phyloP scores from a whole-genome alignment of 352 stramenopile species.

The Phytophthora ramorum region DNA sequence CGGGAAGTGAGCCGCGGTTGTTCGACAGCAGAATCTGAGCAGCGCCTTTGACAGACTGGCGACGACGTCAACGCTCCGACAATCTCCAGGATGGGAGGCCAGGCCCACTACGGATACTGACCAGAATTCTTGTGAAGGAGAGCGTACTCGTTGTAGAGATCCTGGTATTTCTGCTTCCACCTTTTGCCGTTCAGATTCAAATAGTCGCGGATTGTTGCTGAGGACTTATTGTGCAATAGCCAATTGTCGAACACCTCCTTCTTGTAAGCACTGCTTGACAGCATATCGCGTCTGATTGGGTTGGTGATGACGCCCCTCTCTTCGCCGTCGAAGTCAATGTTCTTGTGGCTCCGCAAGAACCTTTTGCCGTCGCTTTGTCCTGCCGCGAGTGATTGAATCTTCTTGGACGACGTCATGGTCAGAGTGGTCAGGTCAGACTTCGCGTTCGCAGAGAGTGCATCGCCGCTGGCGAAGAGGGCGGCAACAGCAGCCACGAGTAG shows the following conservation, averaged over 20 bases:
- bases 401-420: too few species aligned
- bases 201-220: neutral
- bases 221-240: neutral
- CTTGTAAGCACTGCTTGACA: too few species aligned
- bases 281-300: too few species aligned
- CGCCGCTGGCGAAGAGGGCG: neutral
- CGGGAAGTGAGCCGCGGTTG: too few species aligned
- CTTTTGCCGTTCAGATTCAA: neutral
- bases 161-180: conserved; percentile 2
- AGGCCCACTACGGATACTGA: conserved; percentile 1
- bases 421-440: too few species aligned
- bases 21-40: too few species aligned
- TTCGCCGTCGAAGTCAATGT: too few species aligned
- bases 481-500: neutral
- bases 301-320: too few species aligned
- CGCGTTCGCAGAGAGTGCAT: neutral
- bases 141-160: conserved; percentile 12
- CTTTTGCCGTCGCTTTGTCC: too few species aligned
- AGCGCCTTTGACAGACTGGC: neutral
- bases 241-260: too few species aligned
- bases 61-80: neutral
- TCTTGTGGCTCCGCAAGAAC: too few species aligned
- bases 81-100: neutral
- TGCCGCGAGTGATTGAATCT: too few species aligned
- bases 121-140: neutral